Percentiles rank a stretch among this genome's conserved stretches.
Conservation (phyloP, 1,284 basidiomycete species). For the Blastosporella zonata region DNA sequence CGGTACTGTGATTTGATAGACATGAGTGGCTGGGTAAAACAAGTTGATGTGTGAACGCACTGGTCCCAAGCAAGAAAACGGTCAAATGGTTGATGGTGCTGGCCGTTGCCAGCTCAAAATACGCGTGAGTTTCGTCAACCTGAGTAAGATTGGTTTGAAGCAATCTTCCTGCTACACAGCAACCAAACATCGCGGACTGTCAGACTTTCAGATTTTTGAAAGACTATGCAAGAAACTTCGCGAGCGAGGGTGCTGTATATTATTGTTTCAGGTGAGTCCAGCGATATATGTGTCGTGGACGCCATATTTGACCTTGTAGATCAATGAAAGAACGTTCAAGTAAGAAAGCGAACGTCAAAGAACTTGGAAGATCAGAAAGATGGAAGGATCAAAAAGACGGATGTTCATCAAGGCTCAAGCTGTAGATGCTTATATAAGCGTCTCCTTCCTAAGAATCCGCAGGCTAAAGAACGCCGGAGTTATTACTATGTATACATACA, state of each 20-base stretch:
- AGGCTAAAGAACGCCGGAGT: too few species aligned
- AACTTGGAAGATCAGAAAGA: too few species aligned
- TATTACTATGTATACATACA: too few species aligned
- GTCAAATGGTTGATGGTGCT: conserved; percentile 86
- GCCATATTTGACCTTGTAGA: conserved; percentile 12
- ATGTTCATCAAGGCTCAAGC: too few species aligned
- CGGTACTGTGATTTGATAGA: conserved; percentile 48
- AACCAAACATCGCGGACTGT: conserved; percentile 61
- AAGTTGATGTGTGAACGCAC: conserved; percentile 34
- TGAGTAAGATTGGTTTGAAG: conserved; percentile 75
- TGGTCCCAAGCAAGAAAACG: conserved; percentile 82
- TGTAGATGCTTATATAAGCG: too few species aligned
- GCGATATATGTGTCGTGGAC: conserved; percentile 1
- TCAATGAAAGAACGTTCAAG: not conserved
- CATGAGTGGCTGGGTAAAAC: not conserved
- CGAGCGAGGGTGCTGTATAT: not conserved
- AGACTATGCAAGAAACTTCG: not conserved
- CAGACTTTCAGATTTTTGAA: not conserved
- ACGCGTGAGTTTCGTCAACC: conserved; percentile 82
- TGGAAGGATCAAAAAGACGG: too few species aligned
- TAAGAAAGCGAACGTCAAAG: not conserved
- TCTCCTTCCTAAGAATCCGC: too few species aligned
- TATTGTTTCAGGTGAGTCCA: conserved; percentile 8
- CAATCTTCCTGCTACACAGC: conserved; percentile 71
- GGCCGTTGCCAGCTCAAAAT: conserved; percentile 77